These are phyloP conservation scores for Stagonosporopsis vannaccii DNA, from an alignment of 2,329 filamentous ascomycete species.

Conservation along the genomic window DNA sequence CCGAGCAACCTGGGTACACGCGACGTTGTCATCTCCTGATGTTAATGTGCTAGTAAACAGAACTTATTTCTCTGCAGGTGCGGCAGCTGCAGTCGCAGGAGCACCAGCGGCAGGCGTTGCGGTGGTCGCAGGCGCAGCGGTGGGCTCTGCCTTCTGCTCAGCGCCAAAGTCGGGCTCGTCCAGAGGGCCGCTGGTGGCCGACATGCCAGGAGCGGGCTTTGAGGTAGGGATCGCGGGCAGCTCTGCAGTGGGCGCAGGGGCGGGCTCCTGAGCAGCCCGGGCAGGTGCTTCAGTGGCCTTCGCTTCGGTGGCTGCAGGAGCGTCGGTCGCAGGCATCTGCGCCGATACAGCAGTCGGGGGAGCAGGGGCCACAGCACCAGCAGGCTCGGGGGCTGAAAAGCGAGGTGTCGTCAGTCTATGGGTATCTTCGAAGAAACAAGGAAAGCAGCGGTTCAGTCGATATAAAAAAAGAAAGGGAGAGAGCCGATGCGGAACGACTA, in stretches of 20 bases:
- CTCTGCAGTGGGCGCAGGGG: constrained; percentile 16
- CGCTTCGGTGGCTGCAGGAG: constrained; percentile 28
- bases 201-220: constrained; percentile 48
- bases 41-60: not conserved
- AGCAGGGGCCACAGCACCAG: constrained; percentile 37
- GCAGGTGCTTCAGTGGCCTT: constrained; percentile 22
- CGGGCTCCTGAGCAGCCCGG: constrained; percentile 8
- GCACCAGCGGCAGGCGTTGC: constrained; percentile 20
- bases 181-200: constrained; percentile 49
- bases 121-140: constrained; percentile 22
- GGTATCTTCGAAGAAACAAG: constrained; percentile 22
- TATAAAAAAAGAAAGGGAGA: not conserved
- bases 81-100: constrained; percentile 21
- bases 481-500: not conserved
- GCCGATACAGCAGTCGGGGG: constrained; percentile 38
- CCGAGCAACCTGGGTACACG: not conserved
- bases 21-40: not conserved
- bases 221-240: constrained; percentile 28
- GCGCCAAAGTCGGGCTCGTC: constrained; percentile 41
- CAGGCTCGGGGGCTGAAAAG: constrained; percentile 44
- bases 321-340: constrained; percentile 30
- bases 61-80: constrained; percentile 17
- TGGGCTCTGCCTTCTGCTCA: constrained; percentile 29
- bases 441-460: constrained; percentile 12
- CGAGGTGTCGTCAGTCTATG: constrained; percentile 32